These are phyloP conservation scores for Triglochin maritima DNA, from an alignment of 106 monocot species.

Conservation along the genomic window DNA sequence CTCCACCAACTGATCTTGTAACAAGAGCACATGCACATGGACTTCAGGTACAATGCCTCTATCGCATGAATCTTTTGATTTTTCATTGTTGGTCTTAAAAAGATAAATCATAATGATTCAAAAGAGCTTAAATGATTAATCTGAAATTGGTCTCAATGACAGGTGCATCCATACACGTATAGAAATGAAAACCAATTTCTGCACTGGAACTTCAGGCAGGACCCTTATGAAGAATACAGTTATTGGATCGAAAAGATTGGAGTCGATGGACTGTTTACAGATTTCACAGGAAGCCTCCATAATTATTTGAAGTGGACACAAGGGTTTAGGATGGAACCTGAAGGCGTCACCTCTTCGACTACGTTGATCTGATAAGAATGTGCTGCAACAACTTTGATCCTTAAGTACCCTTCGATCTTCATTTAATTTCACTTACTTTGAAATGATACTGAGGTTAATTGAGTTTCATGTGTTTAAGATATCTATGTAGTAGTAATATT, in stretches of 20 bases:
- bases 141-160: background rate
- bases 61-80: no score
- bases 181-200: slow-evolving; percentile 72
- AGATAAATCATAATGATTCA: no score
- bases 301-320: slow-evolving; percentile 43
- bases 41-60: slow-evolving; percentile 48
- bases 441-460: no score
- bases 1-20: slow-evolving; percentile 63
- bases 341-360: slow-evolving; percentile 22
- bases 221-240: slow-evolving; percentile 55
- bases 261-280: slow-evolving; percentile 71
- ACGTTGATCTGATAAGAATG: slow-evolving; percentile 29
- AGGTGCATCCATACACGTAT: slow-evolving; percentile 82
- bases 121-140: no score
- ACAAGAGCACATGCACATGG: slow-evolving; percentile 82
- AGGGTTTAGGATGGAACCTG: slow-evolving; percentile 3
- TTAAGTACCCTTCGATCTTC: no score
- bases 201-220: slow-evolving; percentile 64
- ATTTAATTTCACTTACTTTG: no score
- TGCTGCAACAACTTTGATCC: no score
- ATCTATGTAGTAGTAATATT: no score
- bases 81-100: no score
- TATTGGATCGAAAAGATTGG: slow-evolving; percentile 62
- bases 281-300: slow-evolving; percentile 67
- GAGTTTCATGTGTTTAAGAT: no score